Evolutionary conservation across 225 moss, liverwort and hornwort genomes (phyloP), one percentile per base, ranked within the genome.

Genomic region (Takakia lepidozioides): DNA sequence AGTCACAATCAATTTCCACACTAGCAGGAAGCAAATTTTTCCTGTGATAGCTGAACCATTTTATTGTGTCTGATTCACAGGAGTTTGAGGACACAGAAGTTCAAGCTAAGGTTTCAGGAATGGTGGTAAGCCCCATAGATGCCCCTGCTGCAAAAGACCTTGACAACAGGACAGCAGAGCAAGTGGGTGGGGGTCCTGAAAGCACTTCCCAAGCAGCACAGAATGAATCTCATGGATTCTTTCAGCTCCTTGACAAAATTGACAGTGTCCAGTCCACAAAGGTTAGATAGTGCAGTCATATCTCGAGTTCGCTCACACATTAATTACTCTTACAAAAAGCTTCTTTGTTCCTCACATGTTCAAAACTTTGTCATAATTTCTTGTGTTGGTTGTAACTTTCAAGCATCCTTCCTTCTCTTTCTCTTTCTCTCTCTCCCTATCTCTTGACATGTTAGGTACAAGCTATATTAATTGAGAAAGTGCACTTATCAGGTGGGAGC

Each of bases 61-160:
- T n/a, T n/a, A n/a, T n/a, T n/a, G n/a, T 26, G 18, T 34, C 44
- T 38, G 20, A 4, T 53, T 30, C 46, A 55, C 17, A 81, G 81
- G 76, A 81, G 63, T 76, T 81, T 29, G 81, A 81, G 57, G 49
- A 49, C 42, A 66, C 76, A 43, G 81, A 81, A 66, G 75, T 59
- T 56, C 59, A 59, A 19, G 81, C 69, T 4, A 69, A 76, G 51
- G 50, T 66, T 27, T 65, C 81, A 10, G 81, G 81, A 5, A 69
- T 81, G 81, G 72, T 76, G 2, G 53, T 81, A 46, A 81, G 76
- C 34, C 68, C 76, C 24, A 72, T 65, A n/a, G 59, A 81, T 46
- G 72, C 71, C 19, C 72, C 76, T 39, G n/a, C n/a, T n/a, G n/a
- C n/a, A n/a, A n/a, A n/a, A n/a, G n/a, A n/a, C n/a, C n/a, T n/a